Base-by-base conservation (phyloP, 1,139 yeast species). In the Yamadazyma conglobata region DNA sequence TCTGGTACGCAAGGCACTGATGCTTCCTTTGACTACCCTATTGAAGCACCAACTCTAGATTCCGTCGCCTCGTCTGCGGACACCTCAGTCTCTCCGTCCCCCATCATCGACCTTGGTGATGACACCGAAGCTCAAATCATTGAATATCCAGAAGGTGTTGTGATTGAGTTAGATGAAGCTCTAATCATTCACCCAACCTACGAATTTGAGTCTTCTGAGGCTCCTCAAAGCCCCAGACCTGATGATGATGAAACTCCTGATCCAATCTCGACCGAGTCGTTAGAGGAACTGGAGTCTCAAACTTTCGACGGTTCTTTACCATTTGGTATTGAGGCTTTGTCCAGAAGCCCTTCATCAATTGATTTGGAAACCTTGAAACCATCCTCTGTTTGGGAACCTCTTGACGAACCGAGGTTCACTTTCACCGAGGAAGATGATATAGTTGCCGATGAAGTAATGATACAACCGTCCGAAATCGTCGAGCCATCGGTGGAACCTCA, bases 121-220 rank as follows among this genome's bases (percentile, higher is more conserved):
- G 27, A 18, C 4, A 19, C 10, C 15, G 13, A 25, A 6, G 12
- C 23, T 10, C 15, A 21, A 21, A 5, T 30, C 6, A 23, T 38
- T 5, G 43, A 40, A 24, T 38, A 40, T 19, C 36, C 24, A n/a
- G 34, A 33, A 4, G 26, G 30, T 15, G 37, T 21, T 2, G 39
- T 28, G 15, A 13, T 39, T 4, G 26, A 32, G 16, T 8, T 39
- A 4, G 25, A 29, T 9, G 37, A 31, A 3, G 16, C 21, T 3
- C 32, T 32, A 11, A 35, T 38, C 6, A 28, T 42, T 4, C 35
- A 33, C 19, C 40, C 38, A 3, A 31, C 43, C 3, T 26, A 20
- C 4, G 36, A 33, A 10, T 14, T n/a, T n/a, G 8, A 6, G 6
- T 9, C 6, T 6, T 6, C 9, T 17, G 19, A 17, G 9, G 8